These are phyloP conservation scores for Raddia distichophylla DNA, from an alignment of 176 grass and related monocot species.

Conservation along the genomic window DNA sequence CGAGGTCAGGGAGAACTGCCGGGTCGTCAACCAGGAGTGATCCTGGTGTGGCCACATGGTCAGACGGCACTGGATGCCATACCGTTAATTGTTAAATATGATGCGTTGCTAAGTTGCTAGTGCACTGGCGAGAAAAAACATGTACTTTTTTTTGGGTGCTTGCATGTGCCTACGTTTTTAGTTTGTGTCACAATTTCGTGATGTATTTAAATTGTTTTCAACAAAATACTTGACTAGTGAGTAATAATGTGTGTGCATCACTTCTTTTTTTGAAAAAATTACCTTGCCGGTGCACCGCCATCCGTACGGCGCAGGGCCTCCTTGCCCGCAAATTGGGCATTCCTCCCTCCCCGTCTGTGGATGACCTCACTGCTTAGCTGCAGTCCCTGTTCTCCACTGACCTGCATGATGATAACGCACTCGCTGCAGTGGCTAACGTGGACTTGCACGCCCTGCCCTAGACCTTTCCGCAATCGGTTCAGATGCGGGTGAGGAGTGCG, in stretches of 20 bases:
- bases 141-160: not conserved
- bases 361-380: too few species aligned
- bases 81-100: not conserved
- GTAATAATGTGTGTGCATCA: not conserved
- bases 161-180: not conserved
- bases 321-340: too few species aligned
- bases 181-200: not conserved
- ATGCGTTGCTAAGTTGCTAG: not conserved
- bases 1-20: conserved; percentile 73
- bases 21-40: conserved; percentile 59
- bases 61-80: not conserved
- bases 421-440: too few species aligned
- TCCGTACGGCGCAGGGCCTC: too few species aligned
- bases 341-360: too few species aligned
- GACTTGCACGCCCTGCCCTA: too few species aligned
- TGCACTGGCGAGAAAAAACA: not conserved
- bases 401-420: too few species aligned
- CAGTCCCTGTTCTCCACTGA: too few species aligned
- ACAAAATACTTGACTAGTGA: not conserved
- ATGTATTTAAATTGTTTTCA: not conserved
- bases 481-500: too few species aligned
- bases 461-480: too few species aligned
- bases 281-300: too few species aligned
- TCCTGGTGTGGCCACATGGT: not conserved
- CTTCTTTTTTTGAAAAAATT: too few species aligned